phyloP scores from a whole-genome alignment of 345 rosid species.

The Melaleuca alternifolia region DNA sequence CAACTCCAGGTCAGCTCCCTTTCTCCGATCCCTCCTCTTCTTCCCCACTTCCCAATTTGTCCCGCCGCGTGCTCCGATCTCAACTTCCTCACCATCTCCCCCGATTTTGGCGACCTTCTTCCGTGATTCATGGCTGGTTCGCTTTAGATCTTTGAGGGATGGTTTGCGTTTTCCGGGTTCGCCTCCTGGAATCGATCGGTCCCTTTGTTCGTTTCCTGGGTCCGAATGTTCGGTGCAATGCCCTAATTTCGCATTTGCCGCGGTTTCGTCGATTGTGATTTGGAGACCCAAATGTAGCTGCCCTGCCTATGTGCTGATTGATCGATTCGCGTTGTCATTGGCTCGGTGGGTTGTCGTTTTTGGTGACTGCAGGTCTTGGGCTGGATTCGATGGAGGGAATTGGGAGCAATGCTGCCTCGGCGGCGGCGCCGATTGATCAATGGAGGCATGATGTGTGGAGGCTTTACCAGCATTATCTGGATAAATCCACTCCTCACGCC shows the following conservation, averaged over 20 bases:
- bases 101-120: not conserved
- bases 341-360: no score
- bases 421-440: conserved; percentile 53
- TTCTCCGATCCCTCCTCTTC: no score
- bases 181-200: not conserved
- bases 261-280: not conserved
- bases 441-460: conserved; percentile 70
- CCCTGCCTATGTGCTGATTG: not conserved
- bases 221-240: not conserved
- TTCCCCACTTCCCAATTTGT: no score
- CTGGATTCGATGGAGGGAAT: conserved; percentile 54
- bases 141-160: not conserved
- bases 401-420: conserved; percentile 51
- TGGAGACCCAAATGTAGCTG: not conserved
- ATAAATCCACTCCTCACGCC: conserved; percentile 78
- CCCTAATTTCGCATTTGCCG: not conserved
- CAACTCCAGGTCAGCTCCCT: not conserved
- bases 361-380: not conserved
- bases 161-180: not conserved
- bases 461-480: conserved; percentile 77
- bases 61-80: not conserved
- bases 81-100: not conserved
- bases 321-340: not conserved
- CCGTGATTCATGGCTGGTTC: not conserved
- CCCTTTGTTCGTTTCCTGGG: not conserved